Evolutionary conservation across 192 early-diverging fungal species (phyloP), one percentile per base, ranked within the genome.

Genomic region (Coemansia asiatica): DNA sequence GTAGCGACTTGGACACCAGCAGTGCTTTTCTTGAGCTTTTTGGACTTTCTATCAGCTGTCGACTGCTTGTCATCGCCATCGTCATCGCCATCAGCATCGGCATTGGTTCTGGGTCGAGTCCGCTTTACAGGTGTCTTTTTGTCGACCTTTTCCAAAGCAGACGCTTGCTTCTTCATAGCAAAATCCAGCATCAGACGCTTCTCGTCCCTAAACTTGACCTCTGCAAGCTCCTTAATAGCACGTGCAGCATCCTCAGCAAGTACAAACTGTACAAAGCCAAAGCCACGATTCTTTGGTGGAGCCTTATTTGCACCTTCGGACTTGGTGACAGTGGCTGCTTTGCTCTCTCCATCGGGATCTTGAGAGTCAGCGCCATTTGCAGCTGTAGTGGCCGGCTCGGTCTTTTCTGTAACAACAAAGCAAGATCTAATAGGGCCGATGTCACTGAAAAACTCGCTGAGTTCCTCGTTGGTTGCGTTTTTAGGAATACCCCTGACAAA

Each of bases 401-500:
- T 61, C 55, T 82, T 85, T 64, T 89, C 89, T 10, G 73, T 69
- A 1, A 97, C 93, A 38, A 95, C 91, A 71, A 97, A 98, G 68
- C 93, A 95, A 28, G 90, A 92, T 35, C 93, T 79, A 19, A 95
- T 76, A 8, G 96, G 96, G 15, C 94, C 96, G 28, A 96, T 69
- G 27, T 92, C 90, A 59, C 87, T 87, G 73, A 97, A 97, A 77
- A 95, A 97, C 27, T 77, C 87, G 68, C 95, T 91, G 18, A 98
- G 86, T 61, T 96, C 88, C 16, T 74, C 81, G 51, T 84, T 87
- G 19, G 93, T 94, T 1, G 94, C 93, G 49, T 88, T 83, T 62
- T 85, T 90, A 22, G 96, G 96, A 38, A 98, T 83, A 5, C 87
- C 88, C 28, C 93, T 87, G 40, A 98, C 94, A 72, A 97, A 98